Evolutionary conservation across 2,329 filamentous ascomycete genomes (phyloP), one percentile per base, ranked within the genome.

Genomic region (Moelleriella libera): DNA sequence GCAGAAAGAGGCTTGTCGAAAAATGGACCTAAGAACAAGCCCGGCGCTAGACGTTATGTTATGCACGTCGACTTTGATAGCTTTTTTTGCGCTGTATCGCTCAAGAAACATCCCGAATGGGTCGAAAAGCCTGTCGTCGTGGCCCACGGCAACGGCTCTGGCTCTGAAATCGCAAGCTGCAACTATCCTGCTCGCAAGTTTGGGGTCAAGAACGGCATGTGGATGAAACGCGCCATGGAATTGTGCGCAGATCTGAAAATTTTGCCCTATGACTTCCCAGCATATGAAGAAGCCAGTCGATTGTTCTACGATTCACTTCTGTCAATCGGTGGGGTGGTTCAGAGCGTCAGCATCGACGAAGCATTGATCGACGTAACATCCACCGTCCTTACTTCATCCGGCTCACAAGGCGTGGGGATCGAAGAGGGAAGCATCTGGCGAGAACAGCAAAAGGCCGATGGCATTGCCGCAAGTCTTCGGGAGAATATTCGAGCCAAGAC

Each of bases 61-160:
- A 77, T 98, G 59, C 92, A 98, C 57, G 88, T 98, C 31, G 92
- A 98, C 60, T 98, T 98, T 62, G 94, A 98, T 65, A 92, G 88
- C 63, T 98, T 98, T 67, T 98, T 98, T 64, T 95, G 89, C 50
- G 87, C 94, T 0, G 87, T 98, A 0, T 96, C 92, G 1, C 60
- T 80, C 11, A 88, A 88, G 56, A 84, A 80, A 47, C 73, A 81
- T 29, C 88, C 90, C 0, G 80, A 94, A 21, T 82, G 78, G 50
- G 69, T 72, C 40, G 81, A 85, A 45, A 90, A 88, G 58, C 92
- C 94, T 0, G 80, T 84, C 2, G 92, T 86, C 1, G 85, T 98
- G 34, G 90, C 92, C 4, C 92, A 98, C 59, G 85, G 90, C 5
- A 76, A 75, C 43, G 90, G 90, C 0, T 79, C 78, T 29, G 88